Evolutionary conservation across 768 basidiomycete species (phyloP).

Genomic region (Termitomyces sp.): DNA sequence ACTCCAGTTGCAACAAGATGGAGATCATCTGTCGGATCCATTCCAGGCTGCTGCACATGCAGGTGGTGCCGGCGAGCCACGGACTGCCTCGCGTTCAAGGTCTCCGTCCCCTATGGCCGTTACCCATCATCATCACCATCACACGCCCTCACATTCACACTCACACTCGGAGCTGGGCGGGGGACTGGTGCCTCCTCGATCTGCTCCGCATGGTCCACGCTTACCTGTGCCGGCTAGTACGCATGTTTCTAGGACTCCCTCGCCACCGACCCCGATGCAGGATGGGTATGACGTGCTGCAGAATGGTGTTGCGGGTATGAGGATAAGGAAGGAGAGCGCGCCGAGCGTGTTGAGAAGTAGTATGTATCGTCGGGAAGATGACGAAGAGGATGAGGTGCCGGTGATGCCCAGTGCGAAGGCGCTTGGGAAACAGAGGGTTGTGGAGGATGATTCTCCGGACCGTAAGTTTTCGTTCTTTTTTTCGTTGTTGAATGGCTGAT

Average conservation of each 20-base stretch:
- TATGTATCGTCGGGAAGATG: neutral
- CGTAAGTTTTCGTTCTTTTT: constrained; percentile 30
- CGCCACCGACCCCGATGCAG: constrained; percentile 49
- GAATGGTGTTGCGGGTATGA: constrained; percentile 16
- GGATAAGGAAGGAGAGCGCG: constrained; percentile 11
- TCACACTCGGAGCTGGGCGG: constrained; percentile 13
- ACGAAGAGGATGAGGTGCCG: constrained; percentile 33
- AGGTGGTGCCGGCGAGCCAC: constrained; percentile 37
- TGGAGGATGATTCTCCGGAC: constrained; percentile 47
- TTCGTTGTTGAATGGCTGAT: neutral
- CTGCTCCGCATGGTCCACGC: constrained; percentile 71
- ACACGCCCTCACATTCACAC: constrained; percentile 25
- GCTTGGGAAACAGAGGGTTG: constrained; percentile 74
- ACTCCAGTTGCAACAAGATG: constrained; percentile 35
- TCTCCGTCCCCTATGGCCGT: constrained; percentile 31
- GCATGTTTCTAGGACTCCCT: constrained; percentile 56
- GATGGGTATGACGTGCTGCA: constrained; percentile 14
- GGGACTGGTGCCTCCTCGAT: constrained; percentile 59
- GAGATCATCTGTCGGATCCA: constrained; percentile 27
- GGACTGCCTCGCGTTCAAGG: constrained; percentile 38
- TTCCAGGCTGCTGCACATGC: constrained; percentile 6
- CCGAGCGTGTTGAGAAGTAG: neutral
- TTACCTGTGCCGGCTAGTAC: constrained; percentile 43
- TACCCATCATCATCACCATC: constrained; percentile 20
- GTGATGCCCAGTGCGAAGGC: constrained; percentile 80